Base-by-base conservation (phyloP, 495 filamentous ascomycete species). In the Hypoxylon cercidicola region DNA sequence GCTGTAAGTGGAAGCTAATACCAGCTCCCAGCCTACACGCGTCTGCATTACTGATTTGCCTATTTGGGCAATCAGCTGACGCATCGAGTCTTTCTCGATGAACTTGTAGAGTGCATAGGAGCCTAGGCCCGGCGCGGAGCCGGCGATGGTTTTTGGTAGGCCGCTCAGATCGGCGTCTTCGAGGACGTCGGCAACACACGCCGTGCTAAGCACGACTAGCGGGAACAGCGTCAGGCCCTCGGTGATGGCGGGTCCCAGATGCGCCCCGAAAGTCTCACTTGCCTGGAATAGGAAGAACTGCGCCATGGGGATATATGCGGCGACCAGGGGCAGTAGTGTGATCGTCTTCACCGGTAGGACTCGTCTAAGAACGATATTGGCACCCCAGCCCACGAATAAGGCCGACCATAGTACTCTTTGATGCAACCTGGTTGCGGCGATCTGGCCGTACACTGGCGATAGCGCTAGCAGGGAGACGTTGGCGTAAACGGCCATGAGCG, bases 371-470 rank as follows among this genome's bases (percentile, higher is more conserved):
- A 78, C 63, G 62, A 85, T 70, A 73, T 85, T 88, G 71, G 65
- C 72, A 30, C 86, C 82, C 84, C 87, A 89, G 58, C 89, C 85
- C 53, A 81, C 75, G 23, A 89, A 85, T 44, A 87, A 84, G 39
- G 83, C 88, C 8, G 83, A 76, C 57, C 83, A 85, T 43, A 90
- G 81, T 16, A 90, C 81, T 67, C 85, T 83, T 51, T 79, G 72
- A 73, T 97, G 93, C 75, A 89, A 89, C 68, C 88, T 81, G 10
- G 85, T 82, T 0, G 92, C 74, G 9, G 94, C 88, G 19, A 93
- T 88, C 13, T 88, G 84, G 19, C 94, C 94, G 77, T 96, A 98
- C 18, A 93, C 89, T 2, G 94, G 95, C 18, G 91, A 88, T 32
- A 98, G 76, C 5, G 82, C 86, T 61, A 92, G 78, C 65, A 89